These are phyloP conservation scores for Vigna hirtella DNA, from an alignment of 306 rosid genomes.

Conservation along the genomic window DNA sequence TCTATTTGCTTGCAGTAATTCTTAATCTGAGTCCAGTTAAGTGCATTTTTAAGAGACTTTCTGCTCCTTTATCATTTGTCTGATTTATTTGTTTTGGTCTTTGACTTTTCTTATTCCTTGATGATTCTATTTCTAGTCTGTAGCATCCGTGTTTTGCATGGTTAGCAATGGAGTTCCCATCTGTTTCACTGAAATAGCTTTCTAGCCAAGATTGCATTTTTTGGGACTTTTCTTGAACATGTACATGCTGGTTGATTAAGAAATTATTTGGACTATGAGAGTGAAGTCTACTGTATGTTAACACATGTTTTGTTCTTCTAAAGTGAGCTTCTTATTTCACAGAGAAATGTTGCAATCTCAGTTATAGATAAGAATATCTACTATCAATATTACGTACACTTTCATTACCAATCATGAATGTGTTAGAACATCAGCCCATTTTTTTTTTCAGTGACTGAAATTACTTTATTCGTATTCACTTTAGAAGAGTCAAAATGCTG, in stretches of 20 bases:
- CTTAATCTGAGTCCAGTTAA: slow-evolving; percentile 1
- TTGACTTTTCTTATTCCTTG: background rate
- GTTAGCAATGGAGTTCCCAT: background rate
- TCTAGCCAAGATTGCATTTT: slow-evolving; percentile 5
- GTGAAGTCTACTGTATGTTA: background rate
- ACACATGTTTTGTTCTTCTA: too few relatives aligned
- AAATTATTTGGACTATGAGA: slow-evolving; percentile 1
- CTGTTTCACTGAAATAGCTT: slow-evolving; percentile 10
- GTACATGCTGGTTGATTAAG: slow-evolving; percentile 2
- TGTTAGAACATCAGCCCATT: background rate
- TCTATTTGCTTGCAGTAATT: slow-evolving; percentile 33
- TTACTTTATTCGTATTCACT: background rate
- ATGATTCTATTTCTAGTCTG: background rate
- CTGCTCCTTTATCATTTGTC: slow-evolving; percentile 12
- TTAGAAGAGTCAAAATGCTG: background rate
- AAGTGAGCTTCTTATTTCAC: background rate
- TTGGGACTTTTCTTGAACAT: background rate
- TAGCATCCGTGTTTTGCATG: slow-evolving; percentile 9
- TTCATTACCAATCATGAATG: background rate
- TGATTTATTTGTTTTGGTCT: slow-evolving; percentile 20
- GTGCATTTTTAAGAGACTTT: slow-evolving; percentile 18
- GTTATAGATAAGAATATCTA: background rate
- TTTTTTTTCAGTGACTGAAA: background rate
- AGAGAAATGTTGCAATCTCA: background rate
- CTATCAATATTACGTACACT: background rate